Conservation (phyloP, 2,329 filamentous ascomycete species). For the Aspergillus clavatus region DNA sequence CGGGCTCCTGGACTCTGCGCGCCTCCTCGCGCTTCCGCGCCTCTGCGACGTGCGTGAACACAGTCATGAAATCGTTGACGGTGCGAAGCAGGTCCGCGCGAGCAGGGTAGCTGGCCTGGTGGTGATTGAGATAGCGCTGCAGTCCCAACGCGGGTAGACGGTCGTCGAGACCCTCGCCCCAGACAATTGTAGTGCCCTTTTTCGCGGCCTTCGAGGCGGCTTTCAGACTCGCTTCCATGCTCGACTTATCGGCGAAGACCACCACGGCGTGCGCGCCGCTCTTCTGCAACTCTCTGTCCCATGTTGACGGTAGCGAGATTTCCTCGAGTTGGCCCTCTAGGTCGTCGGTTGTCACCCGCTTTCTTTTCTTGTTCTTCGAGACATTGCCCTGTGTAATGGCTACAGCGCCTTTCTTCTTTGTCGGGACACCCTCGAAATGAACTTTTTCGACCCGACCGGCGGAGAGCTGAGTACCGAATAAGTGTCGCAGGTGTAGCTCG, state of each 20-base stretch:
- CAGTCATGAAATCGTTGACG: conserved; percentile 79
- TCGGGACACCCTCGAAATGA: conserved; percentile 58
- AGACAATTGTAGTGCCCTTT: conserved; percentile 57
- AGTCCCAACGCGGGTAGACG: conserved; percentile 55
- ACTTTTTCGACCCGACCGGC: conserved; percentile 74
- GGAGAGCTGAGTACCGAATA: conserved; percentile 71
- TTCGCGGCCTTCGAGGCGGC: conserved; percentile 61
- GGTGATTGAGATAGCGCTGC: conserved; percentile 57
- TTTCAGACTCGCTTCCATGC: conserved; percentile 70
- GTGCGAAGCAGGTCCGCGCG: conserved; percentile 61
- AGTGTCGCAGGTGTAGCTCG: conserved; percentile 65
- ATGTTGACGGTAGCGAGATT: conserved; percentile 63
- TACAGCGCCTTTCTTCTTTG: conserved; percentile 31
- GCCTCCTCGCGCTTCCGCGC: conserved; percentile 59
- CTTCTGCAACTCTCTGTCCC: conserved; percentile 64
- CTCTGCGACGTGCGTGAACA: conserved; percentile 66
- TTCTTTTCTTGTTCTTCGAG: conserved; percentile 50
- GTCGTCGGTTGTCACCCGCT: conserved; percentile 47
- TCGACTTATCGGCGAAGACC: conserved; percentile 76
- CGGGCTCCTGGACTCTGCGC: conserved; percentile 69
- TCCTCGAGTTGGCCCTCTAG: conserved; percentile 54
- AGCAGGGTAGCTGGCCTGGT: conserved; percentile 66
- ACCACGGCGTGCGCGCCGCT: conserved; percentile 78
- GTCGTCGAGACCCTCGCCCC: conserved; percentile 61
- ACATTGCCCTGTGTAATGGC: conserved; percentile 19